Percentiles rank a stretch among this genome's conserved stretches.
phyloP scores from a whole-genome alignment of 2,329 filamentous ascomycete genomes.

The Akanthomyces muscarius region DNA sequence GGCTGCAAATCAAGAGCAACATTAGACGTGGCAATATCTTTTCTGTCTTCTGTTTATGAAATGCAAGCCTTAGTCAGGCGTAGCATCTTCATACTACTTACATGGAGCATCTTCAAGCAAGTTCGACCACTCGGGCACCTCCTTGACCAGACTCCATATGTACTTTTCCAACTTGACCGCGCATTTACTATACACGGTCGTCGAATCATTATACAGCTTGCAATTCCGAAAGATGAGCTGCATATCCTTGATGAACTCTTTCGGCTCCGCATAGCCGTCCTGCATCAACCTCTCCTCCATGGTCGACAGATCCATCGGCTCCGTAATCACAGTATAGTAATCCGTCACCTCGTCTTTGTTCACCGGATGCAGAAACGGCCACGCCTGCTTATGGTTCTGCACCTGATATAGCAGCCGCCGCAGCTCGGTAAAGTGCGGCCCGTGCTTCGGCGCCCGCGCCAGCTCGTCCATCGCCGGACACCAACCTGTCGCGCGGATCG shows the following conservation, averaged over 20 bases:
- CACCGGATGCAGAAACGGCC: slow-evolving; percentile 92
- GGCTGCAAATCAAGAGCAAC: too few relatives aligned
- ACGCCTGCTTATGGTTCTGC: slow-evolving; percentile 87
- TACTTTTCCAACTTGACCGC: slow-evolving; percentile 90
- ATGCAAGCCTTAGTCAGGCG: too few relatives aligned
- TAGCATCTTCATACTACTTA: too few relatives aligned
- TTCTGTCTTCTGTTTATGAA: too few relatives aligned
- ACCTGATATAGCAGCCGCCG: slow-evolving; percentile 89
- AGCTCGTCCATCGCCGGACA: slow-evolving; percentile 96
- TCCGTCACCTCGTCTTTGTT: slow-evolving; percentile 96
- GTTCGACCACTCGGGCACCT: slow-evolving; percentile 78
- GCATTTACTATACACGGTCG: slow-evolving; percentile 87
- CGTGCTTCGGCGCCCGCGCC: slow-evolving; percentile 88
- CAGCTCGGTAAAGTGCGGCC: slow-evolving; percentile 91
- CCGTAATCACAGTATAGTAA: slow-evolving; percentile 97
- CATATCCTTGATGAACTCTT: slow-evolving; percentile 88
- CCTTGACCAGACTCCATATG: slow-evolving; percentile 91
- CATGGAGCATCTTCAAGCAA: slow-evolving; percentile 18
- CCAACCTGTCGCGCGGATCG: slow-evolving; percentile 91
- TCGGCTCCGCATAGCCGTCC: slow-evolving; percentile 83
- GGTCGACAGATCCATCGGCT: slow-evolving; percentile 92
- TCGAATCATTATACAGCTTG: slow-evolving; percentile 93
- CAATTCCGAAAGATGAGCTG: slow-evolving; percentile 92
- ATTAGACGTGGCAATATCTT: too few relatives aligned
- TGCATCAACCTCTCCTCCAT: slow-evolving; percentile 96